phyloP scores from a whole-genome alignment of 352 stramenopile species.

The Phytophthora tentaculata region DNA sequence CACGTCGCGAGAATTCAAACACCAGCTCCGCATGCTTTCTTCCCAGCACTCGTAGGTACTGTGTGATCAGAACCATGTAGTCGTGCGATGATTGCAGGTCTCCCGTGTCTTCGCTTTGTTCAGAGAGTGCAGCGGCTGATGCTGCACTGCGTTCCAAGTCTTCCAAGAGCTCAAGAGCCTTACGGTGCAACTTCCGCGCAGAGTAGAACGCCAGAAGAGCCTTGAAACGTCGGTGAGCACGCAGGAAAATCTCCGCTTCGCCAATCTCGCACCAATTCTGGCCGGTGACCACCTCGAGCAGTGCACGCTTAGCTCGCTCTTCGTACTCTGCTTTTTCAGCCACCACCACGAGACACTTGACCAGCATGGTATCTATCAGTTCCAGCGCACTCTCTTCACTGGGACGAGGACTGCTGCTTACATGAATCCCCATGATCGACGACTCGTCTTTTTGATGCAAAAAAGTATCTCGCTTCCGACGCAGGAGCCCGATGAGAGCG shows the following conservation, averaged over 20 bases:
- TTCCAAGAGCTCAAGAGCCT: constrained; percentile 81
- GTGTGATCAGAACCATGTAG: constrained; percentile 66
- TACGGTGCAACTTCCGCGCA: constrained; percentile 73
- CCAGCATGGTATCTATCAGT: constrained; percentile 79
- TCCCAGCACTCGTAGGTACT: constrained; percentile 71
- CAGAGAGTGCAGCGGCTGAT: constrained; percentile 22
- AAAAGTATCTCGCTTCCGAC: constrained; percentile 45
- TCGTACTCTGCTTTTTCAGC: constrained; percentile 50
- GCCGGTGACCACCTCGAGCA: constrained; percentile 60
- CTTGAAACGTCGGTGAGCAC: constrained; percentile 64
- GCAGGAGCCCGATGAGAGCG: constrained; percentile 61
- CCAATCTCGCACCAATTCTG: constrained; percentile 76
- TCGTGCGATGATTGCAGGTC: constrained; percentile 47
- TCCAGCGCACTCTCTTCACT: constrained; percentile 43
- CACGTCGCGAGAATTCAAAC: constrained; percentile 82
- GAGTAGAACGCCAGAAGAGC: constrained; percentile 77
- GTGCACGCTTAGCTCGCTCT: constrained; percentile 41
- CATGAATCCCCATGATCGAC: constrained; percentile 1
- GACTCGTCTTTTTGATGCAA: constrained; percentile 19
- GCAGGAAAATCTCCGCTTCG: constrained; percentile 81
- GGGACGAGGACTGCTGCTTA: constrained; percentile 13
- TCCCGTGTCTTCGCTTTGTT: constrained; percentile 7
- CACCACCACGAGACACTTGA: constrained; percentile 84
- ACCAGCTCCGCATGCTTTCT: constrained; percentile 74
- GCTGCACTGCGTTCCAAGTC: constrained; percentile 70